Evolutionary conservation across 345 rosid genomes (phyloP), one percentile per base, ranked within the genome.

Genomic region (Lepidium didymum): DNA sequence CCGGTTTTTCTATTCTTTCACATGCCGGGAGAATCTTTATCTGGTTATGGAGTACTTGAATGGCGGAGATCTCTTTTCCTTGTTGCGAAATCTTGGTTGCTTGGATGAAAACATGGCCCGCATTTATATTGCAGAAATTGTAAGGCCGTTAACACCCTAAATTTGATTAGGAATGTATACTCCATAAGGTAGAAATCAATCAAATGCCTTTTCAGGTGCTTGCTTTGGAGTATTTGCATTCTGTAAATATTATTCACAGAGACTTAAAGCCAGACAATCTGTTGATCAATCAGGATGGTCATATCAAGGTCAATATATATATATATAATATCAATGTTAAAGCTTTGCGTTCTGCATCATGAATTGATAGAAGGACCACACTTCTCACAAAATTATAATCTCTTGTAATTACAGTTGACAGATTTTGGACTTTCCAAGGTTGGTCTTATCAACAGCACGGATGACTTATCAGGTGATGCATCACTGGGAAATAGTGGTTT

Each of bases 341-440:
- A 16, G n/a, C 31, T n/a, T 33, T 70, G 51, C 7, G 8, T 56
- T 23, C 41, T 5, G 41, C 47, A 45, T 67, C 37, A 41, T 38
- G 15, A 34, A n/a, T 29, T 67, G 60, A 60, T 23, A 19, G 42
- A 9, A 7, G 35, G 47, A 12, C 33, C 21, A 12, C 19, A 27
- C 25, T 51, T 60, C 53, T 70, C 58, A 56, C 62, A 70, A 51
- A 45, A 75, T 68, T 43, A 29, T 74, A 43, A 73, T 80, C 73
- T 72, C 70, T 68, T 80, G 54, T 72, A 27, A 59, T 72, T 75
- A 82, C 93, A 94, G 99, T 84, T 94, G 86, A 94, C 99, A 85
- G 99, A 94, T 83, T 94, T 94, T 56, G 99, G 97, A 79, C 93
- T 91, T 57, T 94, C 97, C 46, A 91, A 84, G 82, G 99, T 91